Conservation (phyloP, 768 basidiomycete genomes). For the Ephemerocybe angulata region DNA sequence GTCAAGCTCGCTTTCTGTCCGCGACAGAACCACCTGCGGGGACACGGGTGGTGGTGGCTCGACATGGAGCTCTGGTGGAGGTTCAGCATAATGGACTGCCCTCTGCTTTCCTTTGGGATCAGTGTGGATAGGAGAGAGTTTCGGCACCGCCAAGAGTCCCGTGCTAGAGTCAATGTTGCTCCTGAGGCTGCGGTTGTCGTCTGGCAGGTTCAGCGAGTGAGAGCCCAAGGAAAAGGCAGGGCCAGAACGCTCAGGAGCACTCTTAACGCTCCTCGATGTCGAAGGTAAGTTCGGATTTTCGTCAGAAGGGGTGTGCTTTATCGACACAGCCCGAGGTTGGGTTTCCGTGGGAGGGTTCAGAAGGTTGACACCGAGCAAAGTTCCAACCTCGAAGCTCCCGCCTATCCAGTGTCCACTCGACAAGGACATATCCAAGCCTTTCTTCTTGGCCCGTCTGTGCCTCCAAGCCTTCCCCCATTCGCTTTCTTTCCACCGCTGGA, state of each 20-base stretch:
- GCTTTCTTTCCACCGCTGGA: conserved; percentile 58
- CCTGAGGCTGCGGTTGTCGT: neutral
- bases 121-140: neutral
- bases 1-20: conserved; percentile 52
- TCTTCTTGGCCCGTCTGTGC: conserved; percentile 25
- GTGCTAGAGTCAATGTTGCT: neutral
- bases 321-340: neutral
- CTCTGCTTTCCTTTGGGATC: conserved; percentile 28
- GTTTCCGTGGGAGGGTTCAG: conserved; percentile 24
- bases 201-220: too few species aligned
- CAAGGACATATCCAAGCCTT: conserved; percentile 20
- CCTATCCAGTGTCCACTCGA: conserved; percentile 56
- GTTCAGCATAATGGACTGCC: conserved; percentile 38
- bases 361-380: conserved; percentile 67
- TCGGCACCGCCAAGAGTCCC: neutral
- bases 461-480: conserved; percentile 56
- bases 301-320: too few species aligned
- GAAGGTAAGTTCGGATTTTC: too few species aligned
- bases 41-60: conserved; percentile 36
- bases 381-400: conserved; percentile 72
- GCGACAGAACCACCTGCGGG: conserved; percentile 63
- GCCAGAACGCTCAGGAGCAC: too few species aligned
- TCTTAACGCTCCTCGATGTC: neutral
- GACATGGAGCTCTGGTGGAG: neutral
- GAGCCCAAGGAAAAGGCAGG: too few species aligned